phyloP scores from a whole-genome alignment of 1,284 basidiomycete species.

The Austropuccinia psidii region DNA sequence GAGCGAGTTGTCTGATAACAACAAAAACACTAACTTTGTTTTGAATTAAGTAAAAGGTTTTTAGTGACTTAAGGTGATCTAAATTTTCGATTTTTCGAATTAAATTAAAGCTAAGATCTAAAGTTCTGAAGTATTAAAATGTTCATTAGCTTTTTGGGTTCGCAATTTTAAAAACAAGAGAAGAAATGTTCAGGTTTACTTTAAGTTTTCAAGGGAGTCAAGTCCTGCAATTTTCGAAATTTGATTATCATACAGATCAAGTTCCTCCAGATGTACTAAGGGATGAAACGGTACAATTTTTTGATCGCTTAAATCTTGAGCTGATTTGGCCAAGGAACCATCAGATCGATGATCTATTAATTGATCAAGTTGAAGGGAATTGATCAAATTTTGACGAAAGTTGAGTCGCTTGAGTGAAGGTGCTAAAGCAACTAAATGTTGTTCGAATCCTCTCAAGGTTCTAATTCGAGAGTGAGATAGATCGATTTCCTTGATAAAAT shows the following conservation, averaged over 20 bases:
- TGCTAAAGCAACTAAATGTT: not conserved
- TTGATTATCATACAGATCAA: constrained; percentile 48
- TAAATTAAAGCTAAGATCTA: constrained; percentile 47
- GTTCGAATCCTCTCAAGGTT: constrained; percentile 22
- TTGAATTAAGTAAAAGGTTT: constrained; percentile 26
- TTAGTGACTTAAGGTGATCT: not conserved
- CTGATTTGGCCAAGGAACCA: not conserved
- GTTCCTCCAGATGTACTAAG: constrained; percentile 42
- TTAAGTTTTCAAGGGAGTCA: constrained; percentile 39
- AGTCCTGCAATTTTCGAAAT: constrained; percentile 42
- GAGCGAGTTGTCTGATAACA: not conserved
- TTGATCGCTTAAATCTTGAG: not conserved
- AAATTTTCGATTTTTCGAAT: constrained; percentile 43
- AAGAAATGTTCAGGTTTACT: constrained; percentile 36
- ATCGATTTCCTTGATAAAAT: constrained; percentile 11
- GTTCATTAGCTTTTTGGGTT: not conserved
- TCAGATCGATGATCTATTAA: not conserved
- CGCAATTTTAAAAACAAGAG: not conserved
- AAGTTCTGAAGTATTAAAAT: constrained; percentile 33
- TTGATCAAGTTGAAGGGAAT: not conserved
- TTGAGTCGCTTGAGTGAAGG: constrained; percentile 20
- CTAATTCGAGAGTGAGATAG: constrained; percentile 24
- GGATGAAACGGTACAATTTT: constrained; percentile 3
- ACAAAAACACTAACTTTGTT: constrained; percentile 16
- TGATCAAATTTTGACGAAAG: constrained; percentile 28